Evolutionary conservation across 1,284 basidiomycete species (phyloP).

Genomic region (Tilletia setariae): DNA sequence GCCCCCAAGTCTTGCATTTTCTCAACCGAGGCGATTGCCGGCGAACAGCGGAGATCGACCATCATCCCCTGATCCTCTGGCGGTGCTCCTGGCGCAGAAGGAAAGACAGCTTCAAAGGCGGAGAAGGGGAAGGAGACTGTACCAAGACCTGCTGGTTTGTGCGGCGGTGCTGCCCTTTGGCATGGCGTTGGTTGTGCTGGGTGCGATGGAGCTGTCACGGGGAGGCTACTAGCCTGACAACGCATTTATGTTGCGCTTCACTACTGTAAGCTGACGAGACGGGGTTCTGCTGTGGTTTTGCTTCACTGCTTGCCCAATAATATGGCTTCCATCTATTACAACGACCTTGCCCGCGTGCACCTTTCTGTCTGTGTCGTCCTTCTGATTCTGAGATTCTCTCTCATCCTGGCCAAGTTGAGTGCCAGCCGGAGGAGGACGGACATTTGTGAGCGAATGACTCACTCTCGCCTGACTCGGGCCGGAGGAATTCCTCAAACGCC

Average conservation of each 20-base stretch:
- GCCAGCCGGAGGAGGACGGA: too few species aligned
- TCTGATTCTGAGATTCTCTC: too few species aligned
- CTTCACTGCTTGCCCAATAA: too few species aligned
- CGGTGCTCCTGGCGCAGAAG: conserved; percentile 47
- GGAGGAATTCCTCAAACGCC: too few species aligned
- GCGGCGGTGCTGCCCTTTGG: conserved; percentile 25
- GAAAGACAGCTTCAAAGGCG: conserved; percentile 44
- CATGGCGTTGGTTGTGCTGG: conserved; percentile 23
- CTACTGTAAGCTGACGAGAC: too few species aligned
- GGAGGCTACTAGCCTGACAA: background rate
- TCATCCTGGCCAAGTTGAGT: too few species aligned
- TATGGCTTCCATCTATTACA: too few species aligned
- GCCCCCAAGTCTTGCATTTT: background rate
- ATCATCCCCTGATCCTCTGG: conserved; percentile 37
- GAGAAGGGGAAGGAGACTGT: conserved; percentile 33
- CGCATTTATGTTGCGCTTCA: background rate
- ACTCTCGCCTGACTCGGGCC: too few species aligned
- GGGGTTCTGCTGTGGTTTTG: too few species aligned
- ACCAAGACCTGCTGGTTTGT: conserved; percentile 29
- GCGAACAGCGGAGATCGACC: conserved; percentile 20
- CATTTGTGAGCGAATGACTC: too few species aligned
- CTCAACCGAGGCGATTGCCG: background rate
- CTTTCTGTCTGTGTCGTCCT: too few species aligned
- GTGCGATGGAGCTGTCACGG: conserved; percentile 21
- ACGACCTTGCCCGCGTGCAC: too few species aligned